Base-by-base conservation (phyloP, 768 basidiomycete species). In the Saitozyma sp. region DNA sequence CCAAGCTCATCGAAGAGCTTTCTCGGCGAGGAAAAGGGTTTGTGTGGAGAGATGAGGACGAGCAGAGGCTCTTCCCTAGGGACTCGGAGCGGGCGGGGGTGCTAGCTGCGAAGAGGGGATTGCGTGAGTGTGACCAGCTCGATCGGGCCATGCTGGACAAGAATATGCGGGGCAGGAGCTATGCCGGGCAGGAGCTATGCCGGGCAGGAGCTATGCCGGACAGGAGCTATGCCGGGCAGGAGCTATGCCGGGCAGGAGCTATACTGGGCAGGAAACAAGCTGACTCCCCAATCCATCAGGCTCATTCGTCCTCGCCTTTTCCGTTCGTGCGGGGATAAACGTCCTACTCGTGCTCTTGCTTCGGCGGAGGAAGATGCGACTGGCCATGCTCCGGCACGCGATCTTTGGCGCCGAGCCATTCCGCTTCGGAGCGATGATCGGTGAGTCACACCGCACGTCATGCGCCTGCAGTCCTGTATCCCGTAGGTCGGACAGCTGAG, bases 341-440 rank as follows among this genome's bases (percentile, higher is more conserved):
- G 75, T 94, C 13, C 85, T 92, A 10, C 78, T 96, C 9, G 84
- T 88, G 6, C 77, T 91, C n/a, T 84, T 93, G 56, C 84, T 88
- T 20, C 53, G 58, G 50, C 53, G 46, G 69, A 92, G 90, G 70
- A 81, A 85, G n/a, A 79, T 84, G 58, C 85, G 89, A 9, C 79
- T 89, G 8, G 79, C 85, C 5, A 77, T 92, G 20, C 83, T 96
- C 54, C 85, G 88, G 4, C 89, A 86, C 80, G 93, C 92, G 0
- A 82, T 95, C 50, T 90, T 96, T 67, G 92, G 92, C 0, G 65
- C 82, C 48, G 93, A 96, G 72, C 87, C 90, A 0, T 84, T 89
- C 73, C 83, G 93, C 17, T 94, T 95, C 66, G 90, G 88, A 5
- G 86, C 88, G 0, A 94, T 94, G 91, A 82, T 97, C 43, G 92